Evolutionary conservation across 768 basidiomycete genomes (phyloP).

Genomic region (Tricholoma matsutake): DNA sequence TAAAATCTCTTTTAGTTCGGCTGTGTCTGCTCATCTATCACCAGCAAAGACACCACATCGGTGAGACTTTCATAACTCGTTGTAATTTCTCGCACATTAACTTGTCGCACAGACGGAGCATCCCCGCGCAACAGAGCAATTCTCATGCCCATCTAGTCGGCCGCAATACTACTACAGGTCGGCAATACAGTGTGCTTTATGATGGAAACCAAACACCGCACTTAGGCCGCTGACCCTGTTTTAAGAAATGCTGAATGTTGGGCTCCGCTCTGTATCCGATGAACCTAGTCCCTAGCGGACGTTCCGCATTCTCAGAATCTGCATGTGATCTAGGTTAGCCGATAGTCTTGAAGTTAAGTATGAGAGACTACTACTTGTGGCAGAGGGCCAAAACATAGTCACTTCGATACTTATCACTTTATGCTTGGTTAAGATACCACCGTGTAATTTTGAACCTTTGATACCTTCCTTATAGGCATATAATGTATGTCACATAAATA

Average conservation of each 20-base stretch:
- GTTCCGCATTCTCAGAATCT: neutral
- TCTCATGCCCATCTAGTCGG: neutral
- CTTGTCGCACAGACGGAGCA: neutral
- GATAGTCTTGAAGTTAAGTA: neutral
- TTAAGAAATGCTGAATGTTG: neutral
- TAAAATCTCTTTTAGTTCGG: conserved; percentile 34
- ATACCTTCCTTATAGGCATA: neutral
- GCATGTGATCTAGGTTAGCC: neutral
- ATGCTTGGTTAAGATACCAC: neutral
- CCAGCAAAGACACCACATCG: conserved; percentile 12
- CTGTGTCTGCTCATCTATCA: conserved; percentile 49
- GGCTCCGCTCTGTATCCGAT: neutral
- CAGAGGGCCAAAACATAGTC: neutral
- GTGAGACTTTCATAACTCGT: conserved; percentile 5
- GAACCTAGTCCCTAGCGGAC: neutral
- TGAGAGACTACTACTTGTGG: no score
- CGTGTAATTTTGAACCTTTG: neutral
- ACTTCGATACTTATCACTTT: neutral
- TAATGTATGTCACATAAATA: conserved; percentile 3
- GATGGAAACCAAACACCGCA: neutral
- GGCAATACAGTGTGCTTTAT: neutral
- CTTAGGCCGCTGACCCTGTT: neutral
- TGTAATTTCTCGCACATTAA: neutral
- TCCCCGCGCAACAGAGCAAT: neutral
- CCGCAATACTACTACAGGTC: no score